These are phyloP conservation scores for Leptomonas seymouri DNA, from an alignment of 208 protist genomes.

Conservation along the genomic window DNA sequence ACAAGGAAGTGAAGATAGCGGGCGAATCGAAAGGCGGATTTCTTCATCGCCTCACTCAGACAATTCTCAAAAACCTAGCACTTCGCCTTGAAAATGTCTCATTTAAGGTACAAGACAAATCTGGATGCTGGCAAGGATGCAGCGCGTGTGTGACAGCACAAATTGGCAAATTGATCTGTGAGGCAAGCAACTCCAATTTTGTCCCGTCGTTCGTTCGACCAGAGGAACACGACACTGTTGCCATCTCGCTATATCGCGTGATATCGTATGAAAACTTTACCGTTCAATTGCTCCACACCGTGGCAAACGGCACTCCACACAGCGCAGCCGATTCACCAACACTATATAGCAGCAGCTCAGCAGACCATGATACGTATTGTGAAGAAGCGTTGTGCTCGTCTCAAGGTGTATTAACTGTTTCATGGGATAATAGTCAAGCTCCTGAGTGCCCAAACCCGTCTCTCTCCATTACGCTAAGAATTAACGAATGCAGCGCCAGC, in stretches of 20 bases:
- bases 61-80: conserved; percentile 62
- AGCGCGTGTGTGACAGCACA: conserved; percentile 19
- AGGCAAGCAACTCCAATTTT: conserved; percentile 42
- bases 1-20: conserved; percentile 24
- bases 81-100: conserved; percentile 53
- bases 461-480: conserved; percentile 3
- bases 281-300: conserved; percentile 8
- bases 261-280: conserved; percentile 34
- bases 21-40: conserved; percentile 34
- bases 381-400: conserved; percentile 10
- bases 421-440: background rate
- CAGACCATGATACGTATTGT: background rate
- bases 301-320: background rate
- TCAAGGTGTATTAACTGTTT: conserved; percentile 11
- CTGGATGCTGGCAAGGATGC: conserved; percentile 37
- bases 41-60: conserved; percentile 56
- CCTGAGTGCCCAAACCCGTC: background rate
- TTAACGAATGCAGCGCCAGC: background rate
- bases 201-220: conserved; percentile 27
- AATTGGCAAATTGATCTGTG: conserved; percentile 36
- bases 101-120: conserved; percentile 47
- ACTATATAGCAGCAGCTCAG: background rate
- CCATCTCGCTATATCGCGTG: conserved; percentile 23
- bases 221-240: conserved; percentile 1
- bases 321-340: background rate